phyloP scores from a whole-genome alignment of 441 rosid genomes.

The Adansonia grandidieri region DNA sequence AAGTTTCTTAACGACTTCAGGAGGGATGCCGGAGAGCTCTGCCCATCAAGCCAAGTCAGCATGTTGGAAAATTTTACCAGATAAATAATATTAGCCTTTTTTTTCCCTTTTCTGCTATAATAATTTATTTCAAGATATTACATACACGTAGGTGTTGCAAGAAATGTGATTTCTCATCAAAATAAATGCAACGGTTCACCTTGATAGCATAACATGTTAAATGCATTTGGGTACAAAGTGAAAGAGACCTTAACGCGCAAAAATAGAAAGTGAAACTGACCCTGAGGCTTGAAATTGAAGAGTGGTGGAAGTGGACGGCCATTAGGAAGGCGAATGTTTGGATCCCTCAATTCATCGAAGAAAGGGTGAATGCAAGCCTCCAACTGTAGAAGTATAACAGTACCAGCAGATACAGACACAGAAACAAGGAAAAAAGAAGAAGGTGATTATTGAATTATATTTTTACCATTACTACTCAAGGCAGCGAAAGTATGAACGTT shows the following conservation, averaged over 20 bases:
- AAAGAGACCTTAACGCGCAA: too few species aligned
- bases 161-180: neutral
- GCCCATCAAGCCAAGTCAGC: conserved; percentile 27
- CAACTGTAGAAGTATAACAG: conserved; percentile 32
- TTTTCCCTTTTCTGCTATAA: neutral
- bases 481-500: neutral
- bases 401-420: neutral
- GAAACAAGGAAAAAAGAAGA: neutral
- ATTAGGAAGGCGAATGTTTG: conserved; percentile 83
- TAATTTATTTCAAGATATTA: neutral
- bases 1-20: conserved; percentile 69
- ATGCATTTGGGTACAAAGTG: neutral
- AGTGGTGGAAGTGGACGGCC: conserved; percentile 98
- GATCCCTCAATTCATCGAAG: conserved; percentile 95
- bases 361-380: conserved; percentile 94
- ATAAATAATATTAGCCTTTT: neutral
- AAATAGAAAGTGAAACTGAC: conserved; percentile 31
- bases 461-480: neutral
- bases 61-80: neutral
- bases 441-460: conserved; percentile 6
- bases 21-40: conserved; percentile 75
- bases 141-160: neutral
- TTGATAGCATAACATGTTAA: neutral
- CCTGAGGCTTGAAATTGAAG: conserved; percentile 84
- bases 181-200: neutral